Evolutionary conservation across 2,329 filamentous ascomycete species (phyloP), one percentile per base, ranked within the genome.

Genomic region (Aaosphaeria pasadenensis): DNA sequence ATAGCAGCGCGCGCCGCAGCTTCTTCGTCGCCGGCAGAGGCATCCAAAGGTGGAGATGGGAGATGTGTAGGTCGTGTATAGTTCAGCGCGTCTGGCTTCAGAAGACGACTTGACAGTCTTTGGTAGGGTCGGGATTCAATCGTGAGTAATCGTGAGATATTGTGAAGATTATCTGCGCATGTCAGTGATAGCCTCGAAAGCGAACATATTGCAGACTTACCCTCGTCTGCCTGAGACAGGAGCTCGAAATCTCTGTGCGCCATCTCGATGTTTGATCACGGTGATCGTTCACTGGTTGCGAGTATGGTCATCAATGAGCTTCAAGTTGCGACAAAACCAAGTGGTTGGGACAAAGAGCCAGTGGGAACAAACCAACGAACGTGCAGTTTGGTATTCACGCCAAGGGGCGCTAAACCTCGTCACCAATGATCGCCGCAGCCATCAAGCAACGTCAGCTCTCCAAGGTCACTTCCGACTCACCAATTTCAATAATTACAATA

Each of bases 51-150:
- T 42, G 87, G 86, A 2, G 86, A 87, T 13, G 81, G 79, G 5
- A 83, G 76, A 33, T 80, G 77, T 33, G 82, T 78, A 39, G 76
- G 77, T 41, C 77, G 76, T 46, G 71, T 73, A 50, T 78, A 74
- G 13, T 87, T 77, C 30, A 89, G 78, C 17, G 86, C 83, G 46
- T 84, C 82, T 11, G 87, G 81, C 24, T 82, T 79, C 5, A 89
- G 78, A 6, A 97, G 82, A 31, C 88, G 86, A 72, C 91, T 91
- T 24, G 88, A 89, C 50, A 96, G 84, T 51, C 91, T 87, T 69
- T 89, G 89, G 76, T 95, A 96, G 1, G 91, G 90, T 49, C 91
- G 91, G 66, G 95, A 89, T 76, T 97, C 92, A 52, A 96, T 87
- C 54, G 89, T 88, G 35, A 96, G 81, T 4, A 96, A 86, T 39